Evolutionary conservation across 371 early-diverging fungal genomes (phyloP), one percentile per base, ranked within the genome.

Genomic region (Rhizopus arrhizus): DNA sequence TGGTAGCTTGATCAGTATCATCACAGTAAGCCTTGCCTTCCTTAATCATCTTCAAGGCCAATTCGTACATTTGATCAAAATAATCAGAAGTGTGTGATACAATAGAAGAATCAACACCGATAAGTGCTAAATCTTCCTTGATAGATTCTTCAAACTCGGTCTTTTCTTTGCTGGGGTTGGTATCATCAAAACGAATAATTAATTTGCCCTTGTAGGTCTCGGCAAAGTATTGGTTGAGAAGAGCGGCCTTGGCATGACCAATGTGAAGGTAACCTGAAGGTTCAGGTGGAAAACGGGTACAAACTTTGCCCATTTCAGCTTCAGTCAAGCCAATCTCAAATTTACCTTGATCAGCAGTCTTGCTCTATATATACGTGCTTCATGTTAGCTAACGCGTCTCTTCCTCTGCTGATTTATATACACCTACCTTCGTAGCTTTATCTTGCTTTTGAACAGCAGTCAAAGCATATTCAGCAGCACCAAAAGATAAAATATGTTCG

Each of bases 131-230:
- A 73, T 98, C 98, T 83, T 97, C 96, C 70, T 87, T 87, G 74
- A 99, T 99, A 35, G 91, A 78, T 52, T 95, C 91, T 80, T 98
- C 96, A 63, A 91, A 99, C 78, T 98, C 97, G 28, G 66, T 67
- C 85, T 94, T 94, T 81, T 99, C 99, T 80, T 99, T 99, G 61
- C 81, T 80, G 12, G 99, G 99, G 77, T 99, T 99, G 56, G 99
- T 99, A 82, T 99, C 99, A 77, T 99, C 99, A 69, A 99, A 99
- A 55, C 99, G 92, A 47, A 99, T 81, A 57, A 99, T 91, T 70
- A 99, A 66, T 71, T 91, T 93, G 53, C 99, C 99, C 54, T 93
- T 84, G 78, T 97, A 95, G 35, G 77, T 75, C 16, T 90, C 79
- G 7, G 99, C 99, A 88, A 99, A 95, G 85, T 96, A 91, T 69